Evolutionary conservation across 1,139 yeast genomes (phyloP), one percentile per base, ranked within the genome.

Genomic region (Keqinozyma sinolaborantium): DNA sequence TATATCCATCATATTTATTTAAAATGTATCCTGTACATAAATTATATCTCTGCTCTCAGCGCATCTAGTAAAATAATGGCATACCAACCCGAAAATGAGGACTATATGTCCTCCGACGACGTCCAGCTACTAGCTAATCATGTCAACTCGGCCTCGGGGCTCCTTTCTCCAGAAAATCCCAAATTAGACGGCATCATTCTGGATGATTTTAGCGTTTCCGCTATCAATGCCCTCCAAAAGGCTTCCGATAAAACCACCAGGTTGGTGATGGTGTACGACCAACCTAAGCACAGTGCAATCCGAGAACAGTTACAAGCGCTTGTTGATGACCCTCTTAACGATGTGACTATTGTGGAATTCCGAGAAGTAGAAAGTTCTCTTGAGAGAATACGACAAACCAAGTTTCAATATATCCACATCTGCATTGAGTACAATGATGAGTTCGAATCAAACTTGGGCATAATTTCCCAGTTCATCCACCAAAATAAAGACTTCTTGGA

Each of bases 361-460:
- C 45, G 40, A 23, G 41, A 46, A 2, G 19, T 42, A 8, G 33
- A 35, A 2, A 29, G 30, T 3, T 14, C n/a, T 7, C 26, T 33
- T n/a, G 36, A 30, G 4, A 24, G 34, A 11, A 28, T 18, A 24
- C 13, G 23, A 26, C 4, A 36, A 28, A 12, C 23, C 21, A 18
- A 29, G n/a, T 64, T 50, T 36, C 50, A 56, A 21, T 48, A 43
- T 33, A 38, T 65, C 27, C 63, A 60, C 36, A 51, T 68, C 26
- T 60, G 64, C 38, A 46, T 66, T 10, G 69, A 62, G 35, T 60
- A 63, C 38, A 56, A 51, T 35, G 59, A 52, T 25, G 53, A 54
- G 12, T 61, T 60, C 36, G 58, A 53, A 19, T 26, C 30, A 4
- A 51, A 53, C 30, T 34, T 63, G 31, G 45, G 44, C 12, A 42